Conservation (phyloP, 1,284 basidiomycete species). For the Meira nashicola region DNA sequence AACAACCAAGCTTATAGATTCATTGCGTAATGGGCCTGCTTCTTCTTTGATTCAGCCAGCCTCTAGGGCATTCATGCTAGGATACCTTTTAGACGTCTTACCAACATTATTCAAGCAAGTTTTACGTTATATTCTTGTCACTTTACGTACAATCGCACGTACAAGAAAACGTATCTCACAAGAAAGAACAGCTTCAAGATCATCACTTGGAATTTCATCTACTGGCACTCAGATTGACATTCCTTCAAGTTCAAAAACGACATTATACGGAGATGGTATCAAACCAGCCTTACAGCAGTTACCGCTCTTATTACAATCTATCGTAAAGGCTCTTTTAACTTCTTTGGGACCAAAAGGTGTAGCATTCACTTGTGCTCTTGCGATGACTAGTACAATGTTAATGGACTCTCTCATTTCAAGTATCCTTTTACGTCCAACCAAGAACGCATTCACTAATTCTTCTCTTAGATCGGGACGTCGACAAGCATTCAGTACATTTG, state of each 20-base stretch:
- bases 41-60: conserved; percentile 28
- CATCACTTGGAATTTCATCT: neutral
- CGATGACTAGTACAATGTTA: conserved; percentile 29
- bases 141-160: conserved; percentile 19
- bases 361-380: conserved; percentile 30
- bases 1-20: too few relatives aligned
- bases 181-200: conserved; percentile 8
- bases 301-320: conserved; percentile 16
- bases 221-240: too few relatives aligned
- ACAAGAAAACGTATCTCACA: conserved; percentile 19
- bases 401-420: conserved; percentile 6
- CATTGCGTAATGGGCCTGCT: neutral
- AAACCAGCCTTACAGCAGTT: conserved; percentile 11
- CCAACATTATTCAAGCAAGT: conserved; percentile 42
- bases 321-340: conserved; percentile 19
- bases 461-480: neutral
- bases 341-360: conserved; percentile 31
- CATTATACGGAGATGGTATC: conserved; percentile 10
- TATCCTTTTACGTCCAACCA: neutral
- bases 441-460: neutral
- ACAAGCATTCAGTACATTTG: conserved; percentile 29
- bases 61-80: conserved; percentile 34
- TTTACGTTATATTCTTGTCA: conserved; percentile 20
- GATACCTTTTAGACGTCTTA: conserved; percentile 40
- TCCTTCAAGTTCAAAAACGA: neutral